These are phyloP conservation scores for Sporothrix sp. DNA, from an alignment of 2,329 filamentous ascomycete species.

Conservation along the genomic window DNA sequence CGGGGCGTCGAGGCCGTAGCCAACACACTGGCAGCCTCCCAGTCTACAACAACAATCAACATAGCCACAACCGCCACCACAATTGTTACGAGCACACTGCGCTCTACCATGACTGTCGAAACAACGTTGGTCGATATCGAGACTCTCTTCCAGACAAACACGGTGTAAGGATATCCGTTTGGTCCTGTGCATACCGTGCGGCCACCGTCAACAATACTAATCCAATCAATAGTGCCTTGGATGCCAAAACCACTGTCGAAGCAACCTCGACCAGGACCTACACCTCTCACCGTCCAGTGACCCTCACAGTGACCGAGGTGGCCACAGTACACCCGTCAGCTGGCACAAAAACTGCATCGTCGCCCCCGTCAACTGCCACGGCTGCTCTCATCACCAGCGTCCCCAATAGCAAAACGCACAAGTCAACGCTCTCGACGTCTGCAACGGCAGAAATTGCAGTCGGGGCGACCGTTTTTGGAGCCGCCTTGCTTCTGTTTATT, in stretches of 20 bases:
- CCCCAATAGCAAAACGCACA: not conserved
- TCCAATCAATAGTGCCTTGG: conserved; percentile 10
- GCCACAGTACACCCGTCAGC: not conserved
- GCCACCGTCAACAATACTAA: not conserved
- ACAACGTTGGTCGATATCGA: conserved; percentile 4
- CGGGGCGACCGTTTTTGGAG: conserved; percentile 11
- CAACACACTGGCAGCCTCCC: conserved; percentile 7
- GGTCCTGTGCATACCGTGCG: too few species aligned
- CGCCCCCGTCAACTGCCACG: not conserved
- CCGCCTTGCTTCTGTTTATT: conserved; percentile 6
- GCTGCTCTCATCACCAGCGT: conserved; percentile 1
- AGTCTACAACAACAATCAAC: conserved; percentile 12
- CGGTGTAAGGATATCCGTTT: conserved; percentile 8
- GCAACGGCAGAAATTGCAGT: conserved; percentile 20
- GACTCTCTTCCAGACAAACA: conserved; percentile 14
- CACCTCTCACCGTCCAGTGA: conserved; percentile 14
- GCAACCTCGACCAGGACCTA: conserved; percentile 17
- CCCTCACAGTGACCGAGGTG: conserved; percentile 14
- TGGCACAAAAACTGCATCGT: not conserved
- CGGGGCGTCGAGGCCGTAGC: conserved; percentile 10
- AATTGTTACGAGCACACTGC: not conserved
- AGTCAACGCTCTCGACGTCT: conserved; percentile 7
- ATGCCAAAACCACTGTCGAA: conserved; percentile 17
- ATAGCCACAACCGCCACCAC: conserved; percentile 13
- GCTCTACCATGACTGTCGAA: conserved; percentile 6